Conservation (phyloP, 2,329 filamentous ascomycete genomes). For the Fusarium redolens region DNA sequence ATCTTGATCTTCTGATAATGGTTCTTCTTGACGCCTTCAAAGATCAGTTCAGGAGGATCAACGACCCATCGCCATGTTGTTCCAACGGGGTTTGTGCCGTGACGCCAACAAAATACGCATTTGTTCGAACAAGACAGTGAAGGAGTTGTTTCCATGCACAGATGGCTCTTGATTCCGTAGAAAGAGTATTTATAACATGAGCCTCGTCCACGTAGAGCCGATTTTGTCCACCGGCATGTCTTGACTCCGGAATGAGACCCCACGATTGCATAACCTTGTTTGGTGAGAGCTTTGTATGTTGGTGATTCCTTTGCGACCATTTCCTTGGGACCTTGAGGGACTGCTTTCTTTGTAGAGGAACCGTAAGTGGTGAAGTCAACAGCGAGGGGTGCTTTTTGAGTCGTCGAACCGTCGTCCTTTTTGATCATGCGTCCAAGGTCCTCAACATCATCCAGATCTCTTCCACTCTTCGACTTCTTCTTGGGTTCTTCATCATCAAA, state of each 20-base stretch:
- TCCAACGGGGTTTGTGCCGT: conserved; percentile 95
- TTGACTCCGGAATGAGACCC: conserved; percentile 97
- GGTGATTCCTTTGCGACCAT: conserved; percentile 95
- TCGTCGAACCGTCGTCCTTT: conserved; percentile 50
- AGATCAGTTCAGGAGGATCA: conserved; percentile 89
- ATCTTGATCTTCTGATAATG: conserved; percentile 99
- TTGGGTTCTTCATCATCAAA: conserved; percentile 57
- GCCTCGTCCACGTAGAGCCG: conserved; percentile 88
- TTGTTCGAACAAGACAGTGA: conserved; percentile 98
- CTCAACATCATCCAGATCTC: conserved; percentile 80
- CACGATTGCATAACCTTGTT: conserved; percentile 96
- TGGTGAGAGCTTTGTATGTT: conserved; percentile 88
- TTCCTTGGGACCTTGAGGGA: conserved; percentile 72
- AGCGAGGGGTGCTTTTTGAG: conserved; percentile 67
- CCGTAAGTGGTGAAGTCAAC: conserved; percentile 87
- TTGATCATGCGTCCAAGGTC: conserved; percentile 78
- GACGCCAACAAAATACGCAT: conserved; percentile 98
- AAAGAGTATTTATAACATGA: conserved; percentile 99
- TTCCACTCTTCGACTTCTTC: conserved; percentile 49
- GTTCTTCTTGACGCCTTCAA: conserved; percentile 86
- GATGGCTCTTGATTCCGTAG: conserved; percentile 95
- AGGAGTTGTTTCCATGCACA: conserved; percentile 98
- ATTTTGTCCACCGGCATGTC: conserved; percentile 99
- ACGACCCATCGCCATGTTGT: conserved; percentile 98
- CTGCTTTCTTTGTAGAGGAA: conserved; percentile 59